Percentiles rank a stretch among this genome's conserved stretches.
phyloP scores from a whole-genome alignment of 768 basidiomycete species.

The Cyclocybe aegerita region DNA sequence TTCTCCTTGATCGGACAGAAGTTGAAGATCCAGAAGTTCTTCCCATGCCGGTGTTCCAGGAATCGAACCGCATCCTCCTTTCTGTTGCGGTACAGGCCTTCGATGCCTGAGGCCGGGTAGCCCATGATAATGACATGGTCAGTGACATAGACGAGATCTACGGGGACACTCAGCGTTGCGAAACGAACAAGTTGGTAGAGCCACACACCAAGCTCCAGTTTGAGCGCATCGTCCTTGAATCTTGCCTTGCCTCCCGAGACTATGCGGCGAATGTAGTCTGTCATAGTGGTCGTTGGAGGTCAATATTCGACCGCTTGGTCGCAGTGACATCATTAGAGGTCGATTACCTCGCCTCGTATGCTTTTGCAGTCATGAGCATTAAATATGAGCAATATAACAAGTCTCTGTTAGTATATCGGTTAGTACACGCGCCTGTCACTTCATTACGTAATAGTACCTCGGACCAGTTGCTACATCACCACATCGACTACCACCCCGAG shows the following conservation, averaged over 20 bases:
- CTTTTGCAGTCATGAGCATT: neutral
- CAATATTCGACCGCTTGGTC: too few species aligned
- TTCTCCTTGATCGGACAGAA: conserved; percentile 84
- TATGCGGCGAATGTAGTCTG: conserved; percentile 65
- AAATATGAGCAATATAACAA: neutral
- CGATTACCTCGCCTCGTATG: neutral
- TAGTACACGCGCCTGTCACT: conserved; percentile 51
- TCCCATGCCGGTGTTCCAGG: conserved; percentile 68
- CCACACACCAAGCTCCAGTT: conserved; percentile 66
- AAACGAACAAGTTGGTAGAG: conserved; percentile 7
- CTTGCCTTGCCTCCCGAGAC: conserved; percentile 85
- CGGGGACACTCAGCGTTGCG: neutral
- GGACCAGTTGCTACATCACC: too few species aligned
- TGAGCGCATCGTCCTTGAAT: conserved; percentile 64
- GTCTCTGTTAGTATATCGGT: conserved; percentile 35
- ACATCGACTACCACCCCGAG: too few species aligned
- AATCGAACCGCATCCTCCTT: conserved; percentile 76
- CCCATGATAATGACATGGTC: conserved; percentile 80
- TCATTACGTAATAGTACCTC: neutral
- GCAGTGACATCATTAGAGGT: neutral
- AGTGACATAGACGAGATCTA: conserved; percentile 69
- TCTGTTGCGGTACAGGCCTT: conserved; percentile 77
- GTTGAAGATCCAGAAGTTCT: conserved; percentile 88
- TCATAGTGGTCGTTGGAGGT: conserved; percentile 34
- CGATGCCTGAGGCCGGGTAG: conserved; percentile 79